These are phyloP conservation scores for Ustilago esculenta DNA, from an alignment of 1,284 basidiomycete genomes.

Conservation along the genomic window DNA sequence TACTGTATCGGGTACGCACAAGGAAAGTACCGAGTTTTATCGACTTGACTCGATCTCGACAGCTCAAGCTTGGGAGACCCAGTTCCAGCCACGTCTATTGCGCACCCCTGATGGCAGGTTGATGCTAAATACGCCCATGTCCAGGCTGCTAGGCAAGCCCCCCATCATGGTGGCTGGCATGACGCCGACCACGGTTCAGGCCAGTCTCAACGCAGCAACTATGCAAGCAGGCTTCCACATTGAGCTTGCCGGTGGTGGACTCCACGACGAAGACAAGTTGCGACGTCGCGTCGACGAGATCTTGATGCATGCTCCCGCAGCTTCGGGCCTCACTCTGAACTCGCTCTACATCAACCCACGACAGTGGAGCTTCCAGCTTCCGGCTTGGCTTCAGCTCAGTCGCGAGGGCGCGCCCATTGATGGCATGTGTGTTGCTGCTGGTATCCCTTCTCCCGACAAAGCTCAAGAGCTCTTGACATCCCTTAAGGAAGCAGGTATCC, in stretches of 20 bases:
- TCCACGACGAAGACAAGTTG: constrained; percentile 88
- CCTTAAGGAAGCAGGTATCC: constrained; percentile 82
- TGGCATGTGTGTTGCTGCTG: constrained; percentile 97
- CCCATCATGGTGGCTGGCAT: constrained; percentile 99
- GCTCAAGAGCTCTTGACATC: constrained; percentile 88
- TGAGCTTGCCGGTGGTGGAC: constrained; percentile 96
- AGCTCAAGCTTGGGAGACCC: constrained; percentile 90
- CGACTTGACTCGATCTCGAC: constrained; percentile 75
- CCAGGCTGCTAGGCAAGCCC: constrained; percentile 90
- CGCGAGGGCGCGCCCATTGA: constrained; percentile 93
- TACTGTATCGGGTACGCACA: constrained; percentile 53
- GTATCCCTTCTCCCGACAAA: constrained; percentile 91
- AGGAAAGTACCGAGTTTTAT: constrained; percentile 70
- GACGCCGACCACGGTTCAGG: constrained; percentile 68
- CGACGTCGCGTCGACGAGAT: constrained; percentile 78
- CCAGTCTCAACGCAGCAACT: constrained; percentile 72
- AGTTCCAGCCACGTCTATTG: constrained; percentile 83
- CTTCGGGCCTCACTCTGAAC: constrained; percentile 82
- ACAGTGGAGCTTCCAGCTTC: constrained; percentile 93
- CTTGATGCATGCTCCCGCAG: constrained; percentile 47
- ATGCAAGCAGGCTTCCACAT: constrained; percentile 94
- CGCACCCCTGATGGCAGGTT: constrained; percentile 73
- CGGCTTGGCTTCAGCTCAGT: constrained; percentile 96
- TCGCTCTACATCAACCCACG: constrained; percentile 97
- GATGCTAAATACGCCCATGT: constrained; percentile 88